Conservation (phyloP, 208 protist genomes). For the Novymonas esmeraldas region DNA sequence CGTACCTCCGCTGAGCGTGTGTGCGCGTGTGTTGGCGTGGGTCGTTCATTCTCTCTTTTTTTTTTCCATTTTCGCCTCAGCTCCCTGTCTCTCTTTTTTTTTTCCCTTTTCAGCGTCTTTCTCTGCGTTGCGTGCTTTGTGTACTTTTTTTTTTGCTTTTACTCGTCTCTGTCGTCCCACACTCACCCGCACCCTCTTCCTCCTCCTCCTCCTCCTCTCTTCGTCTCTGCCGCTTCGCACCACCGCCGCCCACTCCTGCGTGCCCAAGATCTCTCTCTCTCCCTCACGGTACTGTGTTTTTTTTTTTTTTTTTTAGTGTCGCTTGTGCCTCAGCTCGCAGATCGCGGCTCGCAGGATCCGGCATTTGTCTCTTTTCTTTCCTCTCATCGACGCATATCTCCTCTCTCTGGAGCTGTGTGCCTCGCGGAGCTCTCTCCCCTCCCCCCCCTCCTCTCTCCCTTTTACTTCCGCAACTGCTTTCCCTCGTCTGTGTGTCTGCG, state of each 20-base stretch:
- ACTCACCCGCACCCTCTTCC: too few relatives aligned
- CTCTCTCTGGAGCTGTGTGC: too few relatives aligned
- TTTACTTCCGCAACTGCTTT: neutral
- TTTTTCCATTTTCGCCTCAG: neutral
- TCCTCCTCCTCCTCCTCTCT: neutral
- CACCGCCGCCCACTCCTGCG: neutral
- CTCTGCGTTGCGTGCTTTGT: neutral
- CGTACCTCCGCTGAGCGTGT: too few relatives aligned
- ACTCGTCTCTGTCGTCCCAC: neutral
- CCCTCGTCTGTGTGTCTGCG: neutral
- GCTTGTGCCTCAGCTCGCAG: too few relatives aligned
- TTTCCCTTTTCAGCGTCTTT: constrained; percentile 1
- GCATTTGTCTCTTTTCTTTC: too few relatives aligned
- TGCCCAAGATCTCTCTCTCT: too few relatives aligned
- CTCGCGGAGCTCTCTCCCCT: neutral
- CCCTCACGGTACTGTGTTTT: too few relatives aligned
- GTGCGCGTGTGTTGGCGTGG: too few relatives aligned
- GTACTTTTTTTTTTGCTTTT: neutral
- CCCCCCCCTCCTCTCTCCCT: neutral
- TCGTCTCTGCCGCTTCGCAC: neutral
- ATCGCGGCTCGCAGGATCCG: too few relatives aligned
- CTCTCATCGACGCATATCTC: too few relatives aligned
- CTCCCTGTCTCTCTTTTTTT: neutral
- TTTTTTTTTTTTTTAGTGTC: constrained; percentile 3
- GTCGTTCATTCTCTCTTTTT: too few relatives aligned